These are phyloP conservation scores for Evansstolkia leycettana DNA, from an alignment of 495 filamentous ascomycete genomes.

Conservation along the genomic window DNA sequence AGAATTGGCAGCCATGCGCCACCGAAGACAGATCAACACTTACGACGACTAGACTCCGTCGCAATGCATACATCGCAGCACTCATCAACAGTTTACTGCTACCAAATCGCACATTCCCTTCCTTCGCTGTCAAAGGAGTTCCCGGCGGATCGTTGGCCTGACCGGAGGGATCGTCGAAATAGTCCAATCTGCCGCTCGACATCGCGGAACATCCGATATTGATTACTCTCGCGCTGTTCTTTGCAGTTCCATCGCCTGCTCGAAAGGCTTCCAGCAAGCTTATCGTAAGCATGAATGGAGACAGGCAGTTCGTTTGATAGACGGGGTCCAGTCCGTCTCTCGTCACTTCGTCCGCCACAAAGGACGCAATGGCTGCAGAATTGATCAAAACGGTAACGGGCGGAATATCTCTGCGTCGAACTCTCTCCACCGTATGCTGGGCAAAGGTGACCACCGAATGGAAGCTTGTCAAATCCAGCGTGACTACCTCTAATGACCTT, in stretches of 20 bases:
- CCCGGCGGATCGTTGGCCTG: slow-evolving; percentile 9
- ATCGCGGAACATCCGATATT: slow-evolving; percentile 26
- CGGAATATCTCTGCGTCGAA: slow-evolving; percentile 25
- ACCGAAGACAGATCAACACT: slow-evolving; percentile 7
- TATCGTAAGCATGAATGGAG: slow-evolving; percentile 28
- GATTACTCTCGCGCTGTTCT: slow-evolving; percentile 25
- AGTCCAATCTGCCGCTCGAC: slow-evolving; percentile 23
- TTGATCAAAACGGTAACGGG: slow-evolving; percentile 26
- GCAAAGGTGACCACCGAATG: slow-evolving; percentile 22
- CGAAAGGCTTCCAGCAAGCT: slow-evolving; percentile 30
- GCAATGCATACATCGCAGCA: slow-evolving; percentile 29
- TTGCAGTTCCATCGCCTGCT: slow-evolving; percentile 21
- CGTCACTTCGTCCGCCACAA: slow-evolving; percentile 21
- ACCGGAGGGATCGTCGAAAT: slow-evolving; percentile 18
- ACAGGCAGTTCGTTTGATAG: slow-evolving; percentile 30
- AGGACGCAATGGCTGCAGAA: slow-evolving; percentile 26
- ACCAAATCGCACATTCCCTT: slow-evolving; percentile 23
- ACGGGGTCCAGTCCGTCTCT: slow-evolving; percentile 27
- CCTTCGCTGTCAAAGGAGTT: slow-evolving; percentile 18
- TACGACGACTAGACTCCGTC: slow-evolving; percentile 27
- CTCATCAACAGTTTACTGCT: slow-evolving; percentile 31
- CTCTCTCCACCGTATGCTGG: slow-evolving; percentile 22
- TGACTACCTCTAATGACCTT: slow-evolving; percentile 24
- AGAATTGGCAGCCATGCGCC: neutral
- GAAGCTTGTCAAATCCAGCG: slow-evolving; percentile 22